phyloP scores from a whole-genome alignment of 768 basidiomycete species.

The Boletus rubescentipes region DNA sequence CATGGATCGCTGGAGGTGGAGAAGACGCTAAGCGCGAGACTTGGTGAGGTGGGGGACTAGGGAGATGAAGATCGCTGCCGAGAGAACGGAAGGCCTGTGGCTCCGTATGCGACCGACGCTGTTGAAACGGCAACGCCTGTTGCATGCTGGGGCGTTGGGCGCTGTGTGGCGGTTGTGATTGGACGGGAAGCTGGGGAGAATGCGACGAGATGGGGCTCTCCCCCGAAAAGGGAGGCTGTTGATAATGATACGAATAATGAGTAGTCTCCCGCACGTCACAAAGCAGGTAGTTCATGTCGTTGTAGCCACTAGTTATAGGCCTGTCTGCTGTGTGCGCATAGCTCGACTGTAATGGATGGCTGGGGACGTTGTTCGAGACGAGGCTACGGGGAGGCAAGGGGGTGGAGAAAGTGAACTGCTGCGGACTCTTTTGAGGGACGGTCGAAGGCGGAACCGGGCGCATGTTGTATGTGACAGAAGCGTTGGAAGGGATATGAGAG shows the following conservation, averaged over 20 bases:
- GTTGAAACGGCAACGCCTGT: slow-evolving; percentile 50
- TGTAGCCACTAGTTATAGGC: slow-evolving; percentile 46
- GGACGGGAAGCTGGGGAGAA: slow-evolving; percentile 41
- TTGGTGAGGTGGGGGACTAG: slow-evolving; percentile 43
- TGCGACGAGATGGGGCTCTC: slow-evolving; percentile 43
- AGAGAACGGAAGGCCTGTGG: slow-evolving; percentile 51
- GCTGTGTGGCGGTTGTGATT: slow-evolving; percentile 32
- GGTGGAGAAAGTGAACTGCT: slow-evolving; percentile 43
- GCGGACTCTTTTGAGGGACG: slow-evolving; percentile 44
- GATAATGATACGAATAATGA: slow-evolving; percentile 54
- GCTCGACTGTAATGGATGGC: slow-evolving; percentile 33
- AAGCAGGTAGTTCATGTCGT: slow-evolving; percentile 44
- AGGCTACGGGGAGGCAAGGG: slow-evolving; percentile 44
- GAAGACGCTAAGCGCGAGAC: slow-evolving; percentile 45
- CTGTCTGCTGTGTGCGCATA: slow-evolving; percentile 55
- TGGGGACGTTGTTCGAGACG: slow-evolving; percentile 43
- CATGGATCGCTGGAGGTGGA: slow-evolving; percentile 37
- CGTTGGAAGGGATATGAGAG: slow-evolving; percentile 37
- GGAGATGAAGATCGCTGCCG: slow-evolving; percentile 50
- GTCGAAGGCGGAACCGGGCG: slow-evolving; percentile 45
- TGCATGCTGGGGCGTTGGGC: slow-evolving; percentile 40
- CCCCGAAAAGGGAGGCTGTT: slow-evolving; percentile 46
- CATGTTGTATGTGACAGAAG: slow-evolving; percentile 47
- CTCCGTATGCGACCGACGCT: slow-evolving; percentile 58
- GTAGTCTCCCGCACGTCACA: slow-evolving; percentile 48